phyloP scores from a whole-genome alignment of 495 filamentous ascomycete genomes.

The Aspergillus kassunensis region DNA sequence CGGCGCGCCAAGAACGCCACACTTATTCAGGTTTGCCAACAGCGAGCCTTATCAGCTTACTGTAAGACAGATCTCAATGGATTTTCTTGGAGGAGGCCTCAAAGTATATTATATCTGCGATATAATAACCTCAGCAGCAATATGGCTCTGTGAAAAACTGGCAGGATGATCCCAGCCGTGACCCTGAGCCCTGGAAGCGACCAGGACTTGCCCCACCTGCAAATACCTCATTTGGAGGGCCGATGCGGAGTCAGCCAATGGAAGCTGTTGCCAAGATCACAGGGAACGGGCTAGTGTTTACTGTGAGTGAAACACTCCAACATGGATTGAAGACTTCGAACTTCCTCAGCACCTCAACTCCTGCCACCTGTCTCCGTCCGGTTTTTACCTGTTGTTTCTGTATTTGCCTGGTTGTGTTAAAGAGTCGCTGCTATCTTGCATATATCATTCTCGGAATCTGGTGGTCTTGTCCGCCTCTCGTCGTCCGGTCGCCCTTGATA shows the following conservation, averaged over 20 bases:
- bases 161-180: background rate
- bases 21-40: background rate
- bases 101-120: background rate
- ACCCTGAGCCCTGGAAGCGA: conserved; percentile 16
- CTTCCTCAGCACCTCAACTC: background rate
- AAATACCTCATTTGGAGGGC: conserved; percentile 16
- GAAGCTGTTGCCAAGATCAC: conserved; percentile 2
- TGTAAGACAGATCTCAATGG: no score
- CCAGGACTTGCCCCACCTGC: conserved; percentile 8
- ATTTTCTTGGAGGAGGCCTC: background rate
- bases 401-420: background rate
- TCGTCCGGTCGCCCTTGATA: conserved; percentile 3
- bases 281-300: background rate
- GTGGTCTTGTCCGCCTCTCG: background rate
- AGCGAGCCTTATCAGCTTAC: background rate
- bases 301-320: background rate
- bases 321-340: background rate
- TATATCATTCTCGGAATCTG: background rate
- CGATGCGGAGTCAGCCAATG: conserved; percentile 5
- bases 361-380: background rate
- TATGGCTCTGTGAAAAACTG: background rate
- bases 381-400: background rate
- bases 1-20: conserved; percentile 8
- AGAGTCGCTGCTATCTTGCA: background rate
- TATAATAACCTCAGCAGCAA: no score